Evolutionary conservation across 73 alveolate species (phyloP), one percentile per base, ranked within the genome.

Genomic region (Halteria grandinella): DNA sequence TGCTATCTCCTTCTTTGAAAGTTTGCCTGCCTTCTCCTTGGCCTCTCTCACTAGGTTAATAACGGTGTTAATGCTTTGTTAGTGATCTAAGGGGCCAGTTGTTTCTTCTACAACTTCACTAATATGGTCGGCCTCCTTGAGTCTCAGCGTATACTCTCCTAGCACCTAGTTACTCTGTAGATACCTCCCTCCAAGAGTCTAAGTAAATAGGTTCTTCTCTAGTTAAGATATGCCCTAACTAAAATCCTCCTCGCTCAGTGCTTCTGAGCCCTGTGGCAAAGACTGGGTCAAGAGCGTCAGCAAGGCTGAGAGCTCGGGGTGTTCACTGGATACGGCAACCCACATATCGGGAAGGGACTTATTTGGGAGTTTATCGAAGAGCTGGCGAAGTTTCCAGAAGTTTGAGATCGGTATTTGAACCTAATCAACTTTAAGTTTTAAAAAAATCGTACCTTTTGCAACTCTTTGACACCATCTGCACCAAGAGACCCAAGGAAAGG

Each of bases 81-180:
- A 20, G 21, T 66, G 69, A 66, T 66, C 66, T 1, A 66, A 34
- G 5, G 43, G 24, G 25, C 47, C 63, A 14, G 43, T 39, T 10
- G 15, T 39, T 39, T 10, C 66, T 39, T 39, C 50, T 39, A 11
- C 10, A 15, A 15, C 10, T 39, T 39, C 50, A 39, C 10, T 39
- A 39, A 39, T 39, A 39, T 39, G 50, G 15, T 39, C 15, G 18
- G 10, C 15, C 15, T 66, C 80, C 28, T 66, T 41, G 8, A 66
- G 52, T 10, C 55, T 66, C 15, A 66, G 31, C 7, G 66, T 66
- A 25, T 18, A 66, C 51, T 66, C 80, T 36, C 47, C 25, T 23
- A 66, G 66, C 43, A 32, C 47, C 17, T 57, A 15, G 32, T 47
- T 66, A 3, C 80, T 66, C 2, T 36, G 69, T 10, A 66, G 29